Base-by-base conservation (phyloP, 2,329 filamentous ascomycete genomes). In the Aureobasidium sp. region DNA sequence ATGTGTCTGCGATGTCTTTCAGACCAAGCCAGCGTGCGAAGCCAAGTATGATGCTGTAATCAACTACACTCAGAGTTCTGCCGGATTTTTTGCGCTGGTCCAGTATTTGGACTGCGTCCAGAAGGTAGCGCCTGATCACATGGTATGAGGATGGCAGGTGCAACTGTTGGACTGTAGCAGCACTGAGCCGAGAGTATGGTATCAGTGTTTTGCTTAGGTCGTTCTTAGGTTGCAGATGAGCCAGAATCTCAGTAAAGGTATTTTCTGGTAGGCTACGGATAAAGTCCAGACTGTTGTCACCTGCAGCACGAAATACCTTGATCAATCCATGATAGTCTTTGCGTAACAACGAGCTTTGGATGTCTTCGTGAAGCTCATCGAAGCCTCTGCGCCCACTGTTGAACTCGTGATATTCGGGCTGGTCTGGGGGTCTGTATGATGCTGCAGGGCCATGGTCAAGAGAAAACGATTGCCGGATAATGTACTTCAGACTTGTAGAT, bases 241-340 rank as follows among this genome's bases (percentile, higher is more conserved):
- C 79, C 34, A 92, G 71, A 10, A 88, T 80, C 64, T 88, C 84
- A 1, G 84, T 83, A 68, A 91, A 85, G 0, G 80, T 80, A 1
- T 79, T 75, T 1, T 77, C 71, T 0, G 86, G 78, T 27, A 91
- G 70, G 5, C 66, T 68, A 25, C 44, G 51, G 30, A 75, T 62
- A 57, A 69, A 71, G 9, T 67, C 64, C 25, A 62, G 32, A 42
- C 74, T 68, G 7, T 74, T 68, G 8, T 71, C 59, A 10, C 34
- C 37, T 13, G 37, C 25, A 13, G 55, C 25, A 14, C 29, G 16
- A n/a, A 63, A 53, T 3, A 42, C 14, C 2, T 50, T 34, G 29
- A 51, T 37, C 39, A 63, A 42, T 8, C 47, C 34, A 21, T 47
- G 53, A 44, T 48, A 45, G 4, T 58, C 61, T 21, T 41, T 32